phyloP scores from a whole-genome alignment of 78 protist genomes.

The Dictyostelium purpureum region DNA sequence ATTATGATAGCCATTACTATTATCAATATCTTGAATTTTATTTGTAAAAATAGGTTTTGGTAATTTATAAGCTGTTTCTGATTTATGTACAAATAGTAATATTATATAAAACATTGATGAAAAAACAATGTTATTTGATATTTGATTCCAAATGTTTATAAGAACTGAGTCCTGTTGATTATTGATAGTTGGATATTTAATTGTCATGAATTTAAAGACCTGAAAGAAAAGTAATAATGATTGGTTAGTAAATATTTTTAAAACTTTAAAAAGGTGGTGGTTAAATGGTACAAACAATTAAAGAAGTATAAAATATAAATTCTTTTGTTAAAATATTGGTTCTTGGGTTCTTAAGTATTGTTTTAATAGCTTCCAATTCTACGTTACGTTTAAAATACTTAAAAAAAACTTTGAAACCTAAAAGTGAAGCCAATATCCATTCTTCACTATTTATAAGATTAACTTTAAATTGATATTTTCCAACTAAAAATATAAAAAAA shows the following conservation, averaged over 20 bases:
- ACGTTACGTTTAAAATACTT: background rate
- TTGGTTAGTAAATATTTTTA: background rate
- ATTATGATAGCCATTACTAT: background rate
- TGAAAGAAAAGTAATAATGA: background rate
- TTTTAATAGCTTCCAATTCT: background rate
- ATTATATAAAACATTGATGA: constrained; percentile 16
- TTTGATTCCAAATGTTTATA: background rate
- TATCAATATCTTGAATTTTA: background rate
- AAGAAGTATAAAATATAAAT: background rate
- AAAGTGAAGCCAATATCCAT: background rate
- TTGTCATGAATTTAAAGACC: background rate
- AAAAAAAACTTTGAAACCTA: background rate
- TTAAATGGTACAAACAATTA: background rate
- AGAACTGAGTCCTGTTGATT: background rate
- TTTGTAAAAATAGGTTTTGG: constrained; percentile 10
- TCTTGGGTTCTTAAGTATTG: background rate
- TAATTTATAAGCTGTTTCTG: background rate
- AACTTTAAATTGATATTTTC: background rate
- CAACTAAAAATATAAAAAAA: background rate
- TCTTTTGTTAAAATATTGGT: background rate
- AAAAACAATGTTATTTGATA: background rate
- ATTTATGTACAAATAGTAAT: background rate
- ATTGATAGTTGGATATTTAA: background rate
- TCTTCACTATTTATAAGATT: background rate
- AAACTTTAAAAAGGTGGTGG: background rate